Conservation (phyloP, 768 basidiomycete species). For the Lactifluus hygrophoroides region DNA sequence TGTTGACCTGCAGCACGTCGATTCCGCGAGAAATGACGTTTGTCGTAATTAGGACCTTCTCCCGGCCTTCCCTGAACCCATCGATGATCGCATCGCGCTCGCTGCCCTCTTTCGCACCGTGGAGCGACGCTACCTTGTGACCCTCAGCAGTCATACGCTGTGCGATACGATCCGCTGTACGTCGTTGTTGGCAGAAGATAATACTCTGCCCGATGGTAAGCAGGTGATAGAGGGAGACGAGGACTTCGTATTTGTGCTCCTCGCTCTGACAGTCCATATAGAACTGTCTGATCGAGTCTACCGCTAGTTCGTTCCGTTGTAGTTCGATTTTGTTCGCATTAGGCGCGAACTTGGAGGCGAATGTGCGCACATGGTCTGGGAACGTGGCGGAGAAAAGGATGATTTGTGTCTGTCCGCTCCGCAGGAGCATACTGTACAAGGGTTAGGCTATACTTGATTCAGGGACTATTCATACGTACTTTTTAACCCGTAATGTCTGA, state of each 20-base stretch:
- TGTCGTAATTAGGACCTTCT: slow-evolving; percentile 96
- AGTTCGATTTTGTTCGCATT: slow-evolving; percentile 94
- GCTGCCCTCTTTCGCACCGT: slow-evolving; percentile 83
- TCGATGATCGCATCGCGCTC: slow-evolving; percentile 93
- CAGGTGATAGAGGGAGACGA: slow-evolving; percentile 81
- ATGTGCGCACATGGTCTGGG: slow-evolving; percentile 86
- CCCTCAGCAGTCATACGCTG: slow-evolving; percentile 86
- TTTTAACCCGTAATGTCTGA: slow-evolving; percentile 88
- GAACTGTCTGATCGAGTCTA: slow-evolving; percentile 93
- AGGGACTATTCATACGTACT: slow-evolving; percentile 43
- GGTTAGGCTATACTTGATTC: background rate
- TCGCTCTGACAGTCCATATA: slow-evolving; percentile 94
- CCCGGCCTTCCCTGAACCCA: slow-evolving; percentile 89
- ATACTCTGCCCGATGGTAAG: slow-evolving; percentile 97
- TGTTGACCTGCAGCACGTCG: slow-evolving; percentile 97
- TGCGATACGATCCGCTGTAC: slow-evolving; percentile 89
- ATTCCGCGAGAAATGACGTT: slow-evolving; percentile 98
- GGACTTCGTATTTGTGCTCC: slow-evolving; percentile 90
- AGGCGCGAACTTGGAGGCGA: slow-evolving; percentile 89
- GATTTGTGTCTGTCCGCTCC: slow-evolving; percentile 55
- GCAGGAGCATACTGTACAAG: slow-evolving; percentile 46
- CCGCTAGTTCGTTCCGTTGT: slow-evolving; percentile 86
- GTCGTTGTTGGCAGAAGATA: slow-evolving; percentile 94
- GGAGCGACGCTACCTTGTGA: slow-evolving; percentile 92
- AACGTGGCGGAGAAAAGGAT: slow-evolving; percentile 98